Evolutionary conservation across 805 yeast species (phyloP), one percentile per base, ranked within the genome.

Genomic region (Barnettozyma sp.): DNA sequence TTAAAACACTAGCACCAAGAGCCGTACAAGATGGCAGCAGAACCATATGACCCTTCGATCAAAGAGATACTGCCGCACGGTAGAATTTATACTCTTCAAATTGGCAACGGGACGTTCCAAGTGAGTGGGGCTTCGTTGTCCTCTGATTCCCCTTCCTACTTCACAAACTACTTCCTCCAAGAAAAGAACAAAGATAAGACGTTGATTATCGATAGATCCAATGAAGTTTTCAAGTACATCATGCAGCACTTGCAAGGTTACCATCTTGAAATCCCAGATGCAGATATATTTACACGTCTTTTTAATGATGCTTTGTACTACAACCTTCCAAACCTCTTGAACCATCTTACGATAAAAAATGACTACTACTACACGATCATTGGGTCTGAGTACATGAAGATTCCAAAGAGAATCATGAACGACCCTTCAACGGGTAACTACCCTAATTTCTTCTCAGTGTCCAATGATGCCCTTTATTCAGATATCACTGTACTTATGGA

Each of bases 61-160:
- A 74, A 78, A 3, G 51, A 54, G 3, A 48, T 76, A 4, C 63
- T 85, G 18, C 90, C 92, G 1, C 83, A 77, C 46, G 82, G 78
- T 28, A 71, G 66, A 39, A 73, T 82, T 58, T 86, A 70, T 58
- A 66, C 77, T 13, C 68, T 86, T 18, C 84, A 79, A 52, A 76
- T 85, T 10, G 94, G 94, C 0, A 69, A 66, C 26, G 66, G 65
- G 43, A 44, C 73, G 18, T 86, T 78, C 55, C 63, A 67, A n/a
- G 47, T 80, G 13, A 78, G 86, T 50, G 95, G 95, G 1, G 88
- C 92, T 1, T 84, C 95, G 2, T 59, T 87, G 25, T 80, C 86
- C 18, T 82, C 82, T 2, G 96, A 87, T 59, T 79, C 80, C 0
- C 97, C 97, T 0, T 83, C 94, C 5, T 86, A 82, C 54, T 88